Evolutionary conservation across 129 eudicot species (phyloP).

Genomic region (Escallonia rubra): DNA sequence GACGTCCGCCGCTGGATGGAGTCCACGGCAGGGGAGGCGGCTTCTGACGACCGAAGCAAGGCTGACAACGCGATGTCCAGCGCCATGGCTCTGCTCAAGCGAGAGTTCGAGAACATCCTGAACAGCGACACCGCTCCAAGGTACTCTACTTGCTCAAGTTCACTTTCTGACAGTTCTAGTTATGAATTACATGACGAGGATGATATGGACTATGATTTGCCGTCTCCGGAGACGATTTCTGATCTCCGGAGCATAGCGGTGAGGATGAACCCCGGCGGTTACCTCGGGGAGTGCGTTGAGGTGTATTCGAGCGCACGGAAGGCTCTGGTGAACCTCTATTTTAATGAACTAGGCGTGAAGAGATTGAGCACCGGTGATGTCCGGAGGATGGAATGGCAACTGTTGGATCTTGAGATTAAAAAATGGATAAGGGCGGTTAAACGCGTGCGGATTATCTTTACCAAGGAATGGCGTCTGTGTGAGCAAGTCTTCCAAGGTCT

Average conservation of each 20-base stretch:
- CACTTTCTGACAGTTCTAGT: not conserved
- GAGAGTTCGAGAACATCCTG: slow-evolving; percentile 72
- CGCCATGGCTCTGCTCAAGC: slow-evolving; percentile 48
- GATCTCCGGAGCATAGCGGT: slow-evolving; percentile 58
- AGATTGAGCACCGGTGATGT: slow-evolving; percentile 52
- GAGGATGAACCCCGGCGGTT: slow-evolving; percentile 52
- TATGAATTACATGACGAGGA: not conserved
- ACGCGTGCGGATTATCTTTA: slow-evolving; percentile 38
- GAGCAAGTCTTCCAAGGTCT: slow-evolving; percentile 38
- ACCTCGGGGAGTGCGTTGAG: slow-evolving; percentile 50
- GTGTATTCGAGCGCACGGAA: slow-evolving; percentile 55
- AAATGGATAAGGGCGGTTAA: slow-evolving; percentile 54
- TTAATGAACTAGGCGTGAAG: slow-evolving; percentile 39
- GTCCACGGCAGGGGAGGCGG: not conserved
- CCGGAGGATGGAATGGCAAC: slow-evolving; percentile 53
- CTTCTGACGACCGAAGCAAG: not conserved
- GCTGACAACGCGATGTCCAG: not conserved
- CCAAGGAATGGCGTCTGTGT: slow-evolving; percentile 44
- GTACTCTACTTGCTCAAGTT: not conserved
- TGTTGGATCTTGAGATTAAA: slow-evolving; percentile 42
- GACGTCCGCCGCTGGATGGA: not conserved
- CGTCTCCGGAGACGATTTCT: slow-evolving; percentile 35
- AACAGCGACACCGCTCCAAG: slow-evolving; percentile 22
- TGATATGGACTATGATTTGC: slow-evolving; percentile 2
- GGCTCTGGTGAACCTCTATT: slow-evolving; percentile 32